Evolutionary conservation across 306 rosid species (phyloP).

Genomic region (Styphnolobium japonicum): DNA sequence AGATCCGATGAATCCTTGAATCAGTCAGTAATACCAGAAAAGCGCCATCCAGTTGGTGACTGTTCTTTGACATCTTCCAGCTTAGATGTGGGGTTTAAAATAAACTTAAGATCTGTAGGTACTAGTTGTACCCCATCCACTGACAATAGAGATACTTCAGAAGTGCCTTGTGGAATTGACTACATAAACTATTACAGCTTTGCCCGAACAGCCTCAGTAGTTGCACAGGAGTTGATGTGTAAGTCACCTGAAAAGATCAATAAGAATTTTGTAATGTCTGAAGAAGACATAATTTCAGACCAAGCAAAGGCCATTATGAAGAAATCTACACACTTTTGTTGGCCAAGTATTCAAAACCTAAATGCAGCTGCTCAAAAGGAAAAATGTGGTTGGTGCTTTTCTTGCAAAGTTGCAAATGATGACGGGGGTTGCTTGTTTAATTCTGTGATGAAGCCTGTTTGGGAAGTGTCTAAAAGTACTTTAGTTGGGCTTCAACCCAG

Average conservation of each 20-base stretch:
- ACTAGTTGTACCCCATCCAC: slow-evolving; percentile 21
- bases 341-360: slow-evolving; percentile 59
- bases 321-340: slow-evolving; percentile 58
- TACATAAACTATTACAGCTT: slow-evolving; percentile 73
- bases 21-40: slow-evolving; percentile 42
- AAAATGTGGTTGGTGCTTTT: slow-evolving; percentile 94
- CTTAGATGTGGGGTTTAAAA: slow-evolving; percentile 39
- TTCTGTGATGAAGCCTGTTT: slow-evolving; percentile 42
- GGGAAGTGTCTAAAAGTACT: slow-evolving; percentile 45
- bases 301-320: slow-evolving; percentile 77
- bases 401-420: slow-evolving; percentile 66
- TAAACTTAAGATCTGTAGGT: slow-evolving; percentile 37
- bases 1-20: slow-evolving; percentile 39
- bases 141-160: slow-evolving; percentile 33
- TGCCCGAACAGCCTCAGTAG: slow-evolving; percentile 69
- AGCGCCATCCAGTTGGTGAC: slow-evolving; percentile 31
- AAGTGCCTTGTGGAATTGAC: slow-evolving; percentile 30
- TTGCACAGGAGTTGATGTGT: slow-evolving; percentile 61
- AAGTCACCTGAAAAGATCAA: slow-evolving; percentile 61
- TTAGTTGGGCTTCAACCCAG: slow-evolving; percentile 47
- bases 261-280: slow-evolving; percentile 44
- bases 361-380: slow-evolving; percentile 56
- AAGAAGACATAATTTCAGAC: slow-evolving; percentile 68
- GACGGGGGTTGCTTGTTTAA: slow-evolving; percentile 78
- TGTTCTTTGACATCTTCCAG: slow-evolving; percentile 43